Evolutionary conservation across 176 grass and related monocot species (phyloP).

Genomic region (Canna indica): DNA sequence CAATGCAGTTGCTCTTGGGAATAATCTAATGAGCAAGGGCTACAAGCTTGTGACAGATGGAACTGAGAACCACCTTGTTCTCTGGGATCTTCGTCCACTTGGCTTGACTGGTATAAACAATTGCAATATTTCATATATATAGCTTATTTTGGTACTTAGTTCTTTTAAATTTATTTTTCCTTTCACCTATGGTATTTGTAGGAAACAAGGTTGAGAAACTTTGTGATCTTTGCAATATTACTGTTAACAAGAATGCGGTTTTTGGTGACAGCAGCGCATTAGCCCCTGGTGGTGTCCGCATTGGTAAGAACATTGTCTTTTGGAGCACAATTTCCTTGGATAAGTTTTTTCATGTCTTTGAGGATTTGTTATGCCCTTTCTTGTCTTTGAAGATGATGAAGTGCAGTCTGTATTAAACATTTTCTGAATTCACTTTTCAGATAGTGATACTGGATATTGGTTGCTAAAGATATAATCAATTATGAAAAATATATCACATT

Average conservation of each 20-base stretch:
- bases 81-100: conserved; percentile 98
- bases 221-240: conserved; percentile 89
- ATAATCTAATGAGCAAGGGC: conserved; percentile 94
- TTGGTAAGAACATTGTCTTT: conserved; percentile 41
- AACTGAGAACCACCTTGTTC: conserved; percentile 97
- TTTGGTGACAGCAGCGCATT: conserved; percentile 98
- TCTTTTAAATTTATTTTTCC: neutral
- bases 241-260: conserved; percentile 98
- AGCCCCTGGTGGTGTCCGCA: conserved; percentile 80
- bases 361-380: too few species aligned
- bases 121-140: neutral
- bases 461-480: too few species aligned
- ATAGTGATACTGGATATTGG: too few species aligned
- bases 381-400: too few species aligned
- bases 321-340: neutral
- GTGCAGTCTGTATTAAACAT: too few species aligned
- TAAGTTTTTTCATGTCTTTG: conserved; percentile 11
- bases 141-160: neutral
- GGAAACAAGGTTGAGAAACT: conserved; percentile 98
- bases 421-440: too few species aligned
- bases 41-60: conserved; percentile 98
- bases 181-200: conserved; percentile 6
- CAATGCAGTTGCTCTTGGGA: conserved; percentile 81
- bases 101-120: conserved; percentile 70
- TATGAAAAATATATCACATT: too few species aligned